These are phyloP conservation scores for sunflower (Helianthus annuus) DNA, from an alignment of 129 eudicot genomes.

Conservation along the genomic window DNA sequence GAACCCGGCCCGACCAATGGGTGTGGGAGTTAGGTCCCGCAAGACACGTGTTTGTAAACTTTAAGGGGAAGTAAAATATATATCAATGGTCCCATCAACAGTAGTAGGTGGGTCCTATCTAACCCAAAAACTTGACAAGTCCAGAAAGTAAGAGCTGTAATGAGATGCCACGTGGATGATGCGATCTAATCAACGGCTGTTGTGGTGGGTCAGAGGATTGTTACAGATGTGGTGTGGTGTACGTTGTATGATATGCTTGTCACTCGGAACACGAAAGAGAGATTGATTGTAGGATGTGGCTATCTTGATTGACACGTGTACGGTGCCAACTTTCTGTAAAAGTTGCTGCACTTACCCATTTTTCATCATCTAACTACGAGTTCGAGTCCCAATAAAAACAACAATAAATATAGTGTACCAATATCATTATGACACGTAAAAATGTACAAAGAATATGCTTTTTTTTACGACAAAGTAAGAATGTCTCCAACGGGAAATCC, in stretches of 20 bases:
- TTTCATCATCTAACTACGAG: slow-evolving; percentile 18
- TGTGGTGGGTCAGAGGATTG: slow-evolving; percentile 40
- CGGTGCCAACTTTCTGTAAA: slow-evolving; percentile 24
- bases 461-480: too few species aligned
- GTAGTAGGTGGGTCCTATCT: slow-evolving; percentile 25
- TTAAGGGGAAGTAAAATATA: slow-evolving; percentile 28
- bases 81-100: slow-evolving; percentile 38
- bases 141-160: slow-evolving; percentile 24
- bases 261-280: slow-evolving; percentile 37
- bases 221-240: slow-evolving; percentile 39
- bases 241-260: slow-evolving; percentile 40
- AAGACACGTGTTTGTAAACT: slow-evolving; percentile 26
- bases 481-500: too few species aligned
- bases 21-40: slow-evolving; percentile 19
- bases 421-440: too few species aligned
- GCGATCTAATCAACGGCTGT: slow-evolving; percentile 31
- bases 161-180: slow-evolving; percentile 31
- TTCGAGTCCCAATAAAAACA: not conserved
- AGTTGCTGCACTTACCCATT: not conserved
- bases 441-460: too few species aligned
- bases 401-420: too few species aligned
- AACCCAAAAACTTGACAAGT: slow-evolving; percentile 29
- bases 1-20: not conserved
- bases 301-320: slow-evolving; percentile 36
- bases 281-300: slow-evolving; percentile 19